Evolutionary conservation across 257 asterid species (phyloP), one percentile per base, ranked within the genome.

Genomic region (Striga asiatica): DNA sequence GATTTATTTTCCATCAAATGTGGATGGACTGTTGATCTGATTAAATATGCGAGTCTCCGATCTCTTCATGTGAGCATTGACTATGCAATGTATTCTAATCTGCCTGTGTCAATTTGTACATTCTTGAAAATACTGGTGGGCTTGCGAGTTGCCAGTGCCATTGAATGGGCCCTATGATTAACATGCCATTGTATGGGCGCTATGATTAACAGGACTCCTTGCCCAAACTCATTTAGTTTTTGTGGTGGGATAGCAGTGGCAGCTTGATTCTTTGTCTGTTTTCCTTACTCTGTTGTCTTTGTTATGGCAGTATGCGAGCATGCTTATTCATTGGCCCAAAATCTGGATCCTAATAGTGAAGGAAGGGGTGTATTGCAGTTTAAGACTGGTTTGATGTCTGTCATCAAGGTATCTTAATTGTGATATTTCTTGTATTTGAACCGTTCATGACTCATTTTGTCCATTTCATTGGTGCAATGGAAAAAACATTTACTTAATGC

Each of bases 281-380:
- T 23, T 58, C 56, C 58, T 61, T 34, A 67, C 58, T 45, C 41
- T 43, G 50, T 38, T 11, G 39, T 22, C 46, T 29, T 50, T 62
- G 49, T 41, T 58, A 51, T 57, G 69, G 75, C 88, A 92, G 98
- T 92, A 69, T 92, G 97, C 65, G 98, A 92, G 78, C 92, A 84
- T 81, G 98, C 97, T 53, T 87, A 91, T 72, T 80, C 94, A 11
- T 67, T 91, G 83, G 88, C 98, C 49, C 98, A 91, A 82, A 91
- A 88, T 77, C 78, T 91, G 78, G 98, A 91, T 64, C 98, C 98
- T 41, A 87, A 91, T 65, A 91, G 98, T 29, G 98, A 91, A 76
- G 98, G 98, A 57, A 80, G 98, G 82, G 98, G 98, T 47, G 98
- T 91, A 37, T 67, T 91, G 75, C 98, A 91, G 88, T 91, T 91